These are phyloP conservation scores for Przewalskia tangutica DNA, from an alignment of 257 asterid species.

Conservation along the genomic window DNA sequence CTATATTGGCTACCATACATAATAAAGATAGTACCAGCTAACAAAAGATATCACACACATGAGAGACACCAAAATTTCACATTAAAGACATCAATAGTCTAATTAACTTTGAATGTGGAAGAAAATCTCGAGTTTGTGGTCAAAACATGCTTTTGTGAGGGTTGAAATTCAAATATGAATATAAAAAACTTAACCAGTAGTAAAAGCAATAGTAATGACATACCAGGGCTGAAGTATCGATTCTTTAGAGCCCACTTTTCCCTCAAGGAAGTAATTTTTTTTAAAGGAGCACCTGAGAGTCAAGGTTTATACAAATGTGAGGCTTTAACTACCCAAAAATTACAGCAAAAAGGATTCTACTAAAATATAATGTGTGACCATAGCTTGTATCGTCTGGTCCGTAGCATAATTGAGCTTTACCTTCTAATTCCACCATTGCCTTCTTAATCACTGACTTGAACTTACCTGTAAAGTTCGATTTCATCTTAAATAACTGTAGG, in stretches of 20 bases:
- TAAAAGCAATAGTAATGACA: not conserved
- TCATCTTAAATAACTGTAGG: no score
- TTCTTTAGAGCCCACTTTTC: constrained; percentile 92
- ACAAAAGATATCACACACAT: not conserved
- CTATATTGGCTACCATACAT: not conserved
- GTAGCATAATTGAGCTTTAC: constrained; percentile 17
- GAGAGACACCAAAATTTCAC: not conserved
- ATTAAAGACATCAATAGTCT: not conserved
- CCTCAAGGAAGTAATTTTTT: constrained; percentile 59
- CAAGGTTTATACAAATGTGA: not conserved
- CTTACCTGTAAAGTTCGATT: constrained; percentile 77
- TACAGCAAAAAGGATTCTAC: not conserved
- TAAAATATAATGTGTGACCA: not conserved
- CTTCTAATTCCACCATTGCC: constrained; percentile 98
- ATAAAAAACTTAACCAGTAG: not conserved
- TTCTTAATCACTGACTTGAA: constrained; percentile 97
- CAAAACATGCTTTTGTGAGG: not conserved
- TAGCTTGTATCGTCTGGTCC: not conserved
- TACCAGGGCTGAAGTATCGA: constrained; percentile 65
- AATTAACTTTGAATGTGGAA: not conserved
- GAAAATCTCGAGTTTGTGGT: not conserved
- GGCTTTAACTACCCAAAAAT: not conserved
- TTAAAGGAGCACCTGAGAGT: constrained; percentile 73
- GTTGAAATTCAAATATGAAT: not conserved
- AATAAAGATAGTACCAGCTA: not conserved